Evolutionary conservation across 306 rosid species (phyloP), one percentile per base, ranked within the genome.

Genomic region (Casuarina equisetifolia): DNA sequence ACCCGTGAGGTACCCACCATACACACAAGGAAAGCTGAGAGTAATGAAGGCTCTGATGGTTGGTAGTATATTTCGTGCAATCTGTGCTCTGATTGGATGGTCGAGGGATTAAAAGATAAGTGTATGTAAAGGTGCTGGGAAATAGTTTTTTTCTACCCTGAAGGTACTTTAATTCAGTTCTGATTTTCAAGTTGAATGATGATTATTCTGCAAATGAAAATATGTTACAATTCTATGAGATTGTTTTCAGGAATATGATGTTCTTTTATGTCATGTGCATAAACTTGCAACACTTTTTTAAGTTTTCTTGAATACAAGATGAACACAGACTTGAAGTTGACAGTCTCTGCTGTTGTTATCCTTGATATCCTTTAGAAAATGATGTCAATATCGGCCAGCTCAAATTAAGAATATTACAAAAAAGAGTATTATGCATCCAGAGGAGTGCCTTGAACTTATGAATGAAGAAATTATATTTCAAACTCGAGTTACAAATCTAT

Each of bases 1-100:
- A 8, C 0, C 99, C 1, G 44, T 96, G 78, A 86, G 99, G 79
- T 96, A 96, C 81, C 96, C 99, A 20, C 99, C 99, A 0, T 96
- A 92, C 91, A 90, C 98, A 2, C 66, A 69, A 1, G 88, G 93
- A 40, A 96, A 96, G 90, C 76, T 86, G 19, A 85, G 86, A 70
- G 36, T 96, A 74, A 32, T 96, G 50, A 96, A 88, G 89, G 99
- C 98, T 73, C 89, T 96, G 38, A 57, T 96, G 2, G 85, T 87
- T 39, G 98, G 97, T 69, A 85, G 89, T 85, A 35, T 96, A 69
- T 58, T 82, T 46, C 81, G 81, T 61, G 78, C 91, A 69, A 82
- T 92, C 78, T 85, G 88, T 43, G 97, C 98, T 25, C 75, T 96
- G 76, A 75, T 93, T n/a, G 93, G 99, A 72, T 82, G 62, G 90